These are phyloP conservation scores for Fagopyrum esculentum DNA, from an alignment of 148 eudicot genomes.

Conservation along the genomic window DNA sequence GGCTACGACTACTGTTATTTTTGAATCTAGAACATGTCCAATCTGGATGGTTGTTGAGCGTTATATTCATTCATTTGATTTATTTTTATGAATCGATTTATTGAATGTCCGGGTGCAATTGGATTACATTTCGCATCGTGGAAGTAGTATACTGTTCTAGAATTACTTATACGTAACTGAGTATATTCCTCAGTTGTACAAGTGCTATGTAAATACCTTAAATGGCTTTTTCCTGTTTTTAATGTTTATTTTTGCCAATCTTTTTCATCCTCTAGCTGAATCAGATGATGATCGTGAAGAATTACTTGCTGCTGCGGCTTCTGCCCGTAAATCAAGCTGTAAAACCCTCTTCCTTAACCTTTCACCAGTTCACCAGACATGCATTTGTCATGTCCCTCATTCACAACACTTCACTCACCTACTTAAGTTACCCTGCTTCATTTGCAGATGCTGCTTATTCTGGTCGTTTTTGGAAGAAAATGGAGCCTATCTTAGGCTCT, in stretches of 20 bases:
- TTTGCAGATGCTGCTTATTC: conserved; percentile 34
- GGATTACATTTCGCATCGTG: background rate
- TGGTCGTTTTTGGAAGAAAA: conserved; percentile 52
- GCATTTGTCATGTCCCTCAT: background rate
- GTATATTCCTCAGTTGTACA: background rate
- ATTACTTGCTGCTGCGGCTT: conserved; percentile 43
- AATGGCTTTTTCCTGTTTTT: background rate
- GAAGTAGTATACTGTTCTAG: background rate
- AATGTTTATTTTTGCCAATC: background rate
- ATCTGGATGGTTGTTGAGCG: background rate
- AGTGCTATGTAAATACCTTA: background rate
- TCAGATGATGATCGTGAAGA: conserved; percentile 52
- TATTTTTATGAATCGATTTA: background rate
- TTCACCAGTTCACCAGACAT: background rate
- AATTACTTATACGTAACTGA: background rate
- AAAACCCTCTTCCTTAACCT: conserved; percentile 5
- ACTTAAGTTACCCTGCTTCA: conserved; percentile 4
- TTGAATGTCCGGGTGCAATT: background rate
- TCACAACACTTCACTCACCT: background rate
- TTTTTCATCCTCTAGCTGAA: conserved; percentile 26
- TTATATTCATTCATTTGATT: background rate
- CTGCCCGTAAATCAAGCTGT: conserved; percentile 49
- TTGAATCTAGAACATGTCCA: background rate
- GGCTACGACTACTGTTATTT: background rate
- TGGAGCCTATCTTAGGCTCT: conserved; percentile 46